Base-by-base conservation (phyloP, 768 basidiomycete genomes). In the Podaxis sp. region DNA sequence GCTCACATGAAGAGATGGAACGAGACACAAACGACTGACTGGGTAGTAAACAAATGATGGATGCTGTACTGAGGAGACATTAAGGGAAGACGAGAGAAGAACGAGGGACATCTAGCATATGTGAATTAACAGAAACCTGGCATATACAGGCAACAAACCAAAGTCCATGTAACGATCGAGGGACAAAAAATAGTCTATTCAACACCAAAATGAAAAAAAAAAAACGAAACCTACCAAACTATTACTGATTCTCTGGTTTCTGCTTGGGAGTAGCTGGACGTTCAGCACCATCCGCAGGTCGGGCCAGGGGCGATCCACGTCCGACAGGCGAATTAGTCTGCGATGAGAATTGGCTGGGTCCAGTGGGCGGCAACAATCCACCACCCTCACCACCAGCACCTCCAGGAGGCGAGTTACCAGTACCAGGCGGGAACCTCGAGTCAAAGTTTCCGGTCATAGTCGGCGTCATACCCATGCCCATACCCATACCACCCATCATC, bases 401-500 rank as follows among this genome's bases (percentile, higher is more conserved):
- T 17, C 67, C 67, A 8, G 70, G 66, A 25, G 70, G 57, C 4
- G 62, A 66, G 49, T 70, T 71, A 64, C 62, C 64, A 27, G 59
- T 46, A 41, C 72, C 73, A 24, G 82, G 80, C 13, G 83, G 77
- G 69, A 84, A 85, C 57, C 85, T 80, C 5, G 85, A 68, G 65
- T 88, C 87, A 70, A 89, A 89, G 24, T 69, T 84, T 1, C 87
- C 87, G 15, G 87, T 88, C 81, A 83, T 85, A 69, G 77, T 76
- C 27, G 68, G 69, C 19, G 72, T 69, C 58, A 66, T 63, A 19
- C 70, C 70, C 70, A 69, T 72, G 22, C 68, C 67, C 53, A 57
- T 52, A 11, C 57, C 65, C 65, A 65, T 65, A 22, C 64, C 64
- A 47, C 60, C 64, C 75, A 75, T 75, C 65, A 76, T 74, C 4